Evolutionary conservation across 805 yeast genomes (phyloP).

Genomic region (Starmerella floricola): DNA sequence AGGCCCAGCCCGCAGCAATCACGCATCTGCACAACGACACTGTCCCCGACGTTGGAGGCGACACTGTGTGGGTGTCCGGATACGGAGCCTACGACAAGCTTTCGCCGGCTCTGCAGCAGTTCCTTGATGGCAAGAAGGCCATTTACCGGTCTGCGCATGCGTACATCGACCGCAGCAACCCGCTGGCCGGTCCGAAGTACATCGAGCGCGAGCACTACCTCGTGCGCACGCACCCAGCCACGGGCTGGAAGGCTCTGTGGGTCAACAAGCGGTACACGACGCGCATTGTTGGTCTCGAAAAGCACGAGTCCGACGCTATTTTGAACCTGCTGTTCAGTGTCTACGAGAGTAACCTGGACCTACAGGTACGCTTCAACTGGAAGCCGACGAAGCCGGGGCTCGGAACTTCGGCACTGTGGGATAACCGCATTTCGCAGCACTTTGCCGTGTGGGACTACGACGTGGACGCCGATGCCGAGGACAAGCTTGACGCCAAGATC

Average conservation of each 20-base stretch:
- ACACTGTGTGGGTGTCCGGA: constrained; percentile 45
- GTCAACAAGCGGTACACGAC: constrained; percentile 50
- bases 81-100: constrained; percentile 44
- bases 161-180: constrained; percentile 33
- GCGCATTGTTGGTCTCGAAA: constrained; percentile 57
- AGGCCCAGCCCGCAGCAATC: constrained; percentile 58
- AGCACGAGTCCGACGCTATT: constrained; percentile 54
- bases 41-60: constrained; percentile 44
- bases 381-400: constrained; percentile 30
- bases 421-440: constrained; percentile 42
- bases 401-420: constrained; percentile 38
- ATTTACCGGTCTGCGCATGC: constrained; percentile 38
- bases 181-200: constrained; percentile 15
- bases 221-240: constrained; percentile 52
- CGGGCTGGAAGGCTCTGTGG: constrained; percentile 48
- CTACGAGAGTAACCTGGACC: constrained; percentile 24
- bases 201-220: constrained; percentile 48
- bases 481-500: constrained; percentile 5
- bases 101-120: constrained; percentile 38
- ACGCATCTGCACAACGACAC: constrained; percentile 57
- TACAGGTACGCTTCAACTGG: constrained; percentile 43
- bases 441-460: constrained; percentile 38
- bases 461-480: constrained; percentile 11
- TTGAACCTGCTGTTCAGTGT: constrained; percentile 42
- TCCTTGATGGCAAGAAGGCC: constrained; percentile 46